Evolutionary conservation across 1,284 basidiomycete genomes (phyloP), one percentile per base, ranked within the genome.

Genomic region (Sporisorium iseilematis-ciliati): DNA sequence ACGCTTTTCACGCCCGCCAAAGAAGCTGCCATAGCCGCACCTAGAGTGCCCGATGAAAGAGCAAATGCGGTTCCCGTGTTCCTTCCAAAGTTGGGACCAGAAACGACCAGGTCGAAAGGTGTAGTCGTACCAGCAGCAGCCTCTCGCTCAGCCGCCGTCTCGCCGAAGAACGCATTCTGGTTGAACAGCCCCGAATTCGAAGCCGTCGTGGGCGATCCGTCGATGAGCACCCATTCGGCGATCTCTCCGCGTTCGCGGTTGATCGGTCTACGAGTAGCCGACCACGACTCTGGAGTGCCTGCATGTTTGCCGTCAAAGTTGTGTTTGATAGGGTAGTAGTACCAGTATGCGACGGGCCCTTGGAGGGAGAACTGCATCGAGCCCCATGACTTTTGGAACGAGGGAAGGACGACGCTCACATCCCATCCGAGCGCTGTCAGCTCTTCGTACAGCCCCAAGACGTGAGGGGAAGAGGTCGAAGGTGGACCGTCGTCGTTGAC

Each of bases 401-500:
- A 81, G 12, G 83, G 83, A 6, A 85, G 69, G 8, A 84, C 80
- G 7, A 83, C 83, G 61, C 68, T 74, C 25, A 85, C 83, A 7
- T 79, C 60, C 80, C 82, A 84, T 2, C 82, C 83, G 4, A 77
- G 55, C 2, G 63, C 66, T 1, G 52, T 29, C 4, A 85, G 66
- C 33, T 65, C 58, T 42, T 77, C 54, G 52, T 80, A 84, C 31
- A 85, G 66, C 18, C 76, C 76, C 4, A 85, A 65, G 0, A 85
- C 67, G 64, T 85, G 82, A 0, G 83, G 83, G 2, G 82, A 84
- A 4, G 73, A 67, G 23, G 66, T 21, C 3, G 75, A 76, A 7
- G 82, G 83, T 8, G 82, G 82, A 6, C 83, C 83, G 41, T 85
- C 83, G 55, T 85, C 83, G 57, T 84, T 84, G 52, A 82, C 80